A percentile compares a stretch with the other conserved stretches of the same genome.
Conservation (phyloP, 805 yeast species). For the Yueomyces sp. region DNA sequence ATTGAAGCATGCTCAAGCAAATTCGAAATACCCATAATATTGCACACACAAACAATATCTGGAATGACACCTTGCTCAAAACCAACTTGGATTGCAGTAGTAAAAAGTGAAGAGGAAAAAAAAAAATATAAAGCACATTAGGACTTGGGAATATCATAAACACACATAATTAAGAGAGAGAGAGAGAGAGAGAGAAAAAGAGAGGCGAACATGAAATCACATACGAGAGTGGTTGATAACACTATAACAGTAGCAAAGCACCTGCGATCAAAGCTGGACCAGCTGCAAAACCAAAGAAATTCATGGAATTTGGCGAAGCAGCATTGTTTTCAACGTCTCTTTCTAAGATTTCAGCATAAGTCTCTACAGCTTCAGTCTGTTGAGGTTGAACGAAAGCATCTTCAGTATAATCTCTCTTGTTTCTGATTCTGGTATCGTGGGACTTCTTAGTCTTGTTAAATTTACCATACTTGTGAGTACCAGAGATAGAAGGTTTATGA, state of each 20-base stretch:
- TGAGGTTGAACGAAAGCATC: not conserved
- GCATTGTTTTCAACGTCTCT: constrained; percentile 8
- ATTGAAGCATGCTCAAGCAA: no score
- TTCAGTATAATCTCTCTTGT: constrained; percentile 3
- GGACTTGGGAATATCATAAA: no score
- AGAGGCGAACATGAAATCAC: not conserved
- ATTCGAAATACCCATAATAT: no score
- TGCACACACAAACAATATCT: no score
- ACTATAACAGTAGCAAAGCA: constrained; percentile 32
- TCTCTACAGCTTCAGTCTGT: not conserved
- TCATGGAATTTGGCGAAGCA: constrained; percentile 11
- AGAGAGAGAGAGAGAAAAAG: not conserved
- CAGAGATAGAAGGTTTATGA: constrained; percentile 25
- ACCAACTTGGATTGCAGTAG: no score
- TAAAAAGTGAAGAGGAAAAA: no score
- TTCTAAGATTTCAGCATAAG: constrained; percentile 7
- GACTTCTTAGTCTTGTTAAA: constrained; percentile 30
- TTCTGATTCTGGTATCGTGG: constrained; percentile 3
- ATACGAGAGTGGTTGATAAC: not conserved
- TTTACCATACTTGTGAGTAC: constrained; percentile 46
- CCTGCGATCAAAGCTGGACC: constrained; percentile 40
- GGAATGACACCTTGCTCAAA: no score
- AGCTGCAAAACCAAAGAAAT: constrained; percentile 22
- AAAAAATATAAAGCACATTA: no score
- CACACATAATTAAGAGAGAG: no score